Base-by-base conservation (phyloP, 75 land plant genomes). In the Chamaecyparis obtusa region DNA sequence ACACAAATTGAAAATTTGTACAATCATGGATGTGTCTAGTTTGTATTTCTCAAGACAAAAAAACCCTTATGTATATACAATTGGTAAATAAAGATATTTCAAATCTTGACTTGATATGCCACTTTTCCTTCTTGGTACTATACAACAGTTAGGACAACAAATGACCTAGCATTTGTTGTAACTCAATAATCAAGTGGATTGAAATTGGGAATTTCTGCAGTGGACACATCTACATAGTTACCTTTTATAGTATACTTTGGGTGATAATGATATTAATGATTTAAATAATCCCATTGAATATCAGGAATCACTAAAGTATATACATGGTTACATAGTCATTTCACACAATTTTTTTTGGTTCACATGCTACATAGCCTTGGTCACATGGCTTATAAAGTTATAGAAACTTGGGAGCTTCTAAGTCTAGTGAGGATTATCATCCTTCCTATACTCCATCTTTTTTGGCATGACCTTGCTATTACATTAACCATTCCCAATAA, bases 321-420 rank as follows among this genome's bases (percentile, higher is more conserved):
- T 17, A 3, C 67, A 60, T 3, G 21, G 67, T 60, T 60, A n/a
- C n/a, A n/a, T n/a, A 60, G 67, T 24, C 3, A 27, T 19, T 71
- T n/a, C 33, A 30, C 64, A 57, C 21, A 57, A 57, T 19, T 0
- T 57, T 57, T 24, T 57, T 51, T 35, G 75, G 75, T 30, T 57
- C 2, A 6, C 85, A 41, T 33, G 9, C 33, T 33, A 16, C 60
- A 19, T 84, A 51, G 60, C 46, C 54, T 33, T 17, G 27, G 54
- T 21, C 54, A 41, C 55, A 30, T 36, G 82, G 32, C 17, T n/a
- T n/a, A n/a, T n/a, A n/a, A n/a, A n/a, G n/a, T 44, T 44, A 44
- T 36, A 33, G 87, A 85, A 48, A n/a, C 6, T 36, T 27, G 48
- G 54, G 16, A 46, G 39, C 84, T 78, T 86, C 87, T 21, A 43